These are phyloP conservation scores for Lipomyces sp. DNA, from an alignment of 805 yeast genomes.

Conservation along the genomic window DNA sequence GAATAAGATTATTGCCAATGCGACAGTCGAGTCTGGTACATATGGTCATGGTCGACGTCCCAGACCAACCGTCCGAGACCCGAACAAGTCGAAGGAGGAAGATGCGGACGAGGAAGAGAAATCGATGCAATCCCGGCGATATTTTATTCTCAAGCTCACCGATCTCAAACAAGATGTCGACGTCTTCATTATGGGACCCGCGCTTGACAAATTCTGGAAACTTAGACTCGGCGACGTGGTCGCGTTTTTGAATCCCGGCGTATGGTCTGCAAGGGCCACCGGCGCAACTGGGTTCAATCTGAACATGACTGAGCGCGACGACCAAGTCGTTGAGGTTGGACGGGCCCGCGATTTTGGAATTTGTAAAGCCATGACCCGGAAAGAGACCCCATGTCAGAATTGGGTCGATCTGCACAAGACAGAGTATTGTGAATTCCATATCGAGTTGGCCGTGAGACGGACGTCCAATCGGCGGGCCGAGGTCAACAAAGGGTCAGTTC, in stretches of 20 bases:
- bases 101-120: conserved; percentile 10
- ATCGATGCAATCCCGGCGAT: conserved; percentile 42
- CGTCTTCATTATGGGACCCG: conserved; percentile 66
- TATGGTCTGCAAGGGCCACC: conserved; percentile 45
- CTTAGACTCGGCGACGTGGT: conserved; percentile 74
- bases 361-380: conserved; percentile 60
- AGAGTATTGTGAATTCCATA: conserved; percentile 73
- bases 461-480: conserved; percentile 73
- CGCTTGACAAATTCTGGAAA: conserved; percentile 74
- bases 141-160: conserved; percentile 64
- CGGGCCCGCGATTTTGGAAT: conserved; percentile 66
- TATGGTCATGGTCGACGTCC: too few species aligned
- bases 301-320: conserved; percentile 55
- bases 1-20: neutral
- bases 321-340: conserved; percentile 74
- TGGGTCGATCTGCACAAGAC: conserved; percentile 62
- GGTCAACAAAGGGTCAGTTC: conserved; percentile 52
- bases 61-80: neutral
- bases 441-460: conserved; percentile 59
- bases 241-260: conserved; percentile 73
- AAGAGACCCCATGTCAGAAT: conserved; percentile 59
- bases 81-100: neutral
- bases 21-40: conserved; percentile 4
- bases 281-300: conserved; percentile 58
- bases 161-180: conserved; percentile 67